Conservation (phyloP, 2,329 filamentous ascomycete genomes). For the Curvularia sp. region DNA sequence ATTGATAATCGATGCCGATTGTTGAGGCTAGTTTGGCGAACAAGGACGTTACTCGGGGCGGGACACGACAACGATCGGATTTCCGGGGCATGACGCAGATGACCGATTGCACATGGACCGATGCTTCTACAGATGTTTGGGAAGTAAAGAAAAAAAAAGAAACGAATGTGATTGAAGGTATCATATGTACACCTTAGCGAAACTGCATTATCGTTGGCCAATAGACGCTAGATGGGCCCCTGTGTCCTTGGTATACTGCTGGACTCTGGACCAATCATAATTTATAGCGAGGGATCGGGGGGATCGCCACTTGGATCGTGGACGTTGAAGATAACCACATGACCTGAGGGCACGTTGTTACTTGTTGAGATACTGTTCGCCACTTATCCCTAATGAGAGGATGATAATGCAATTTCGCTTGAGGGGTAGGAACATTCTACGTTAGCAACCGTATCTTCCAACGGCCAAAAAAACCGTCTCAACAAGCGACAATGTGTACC, state of each 20-base stretch:
- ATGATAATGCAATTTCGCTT: too few species aligned
- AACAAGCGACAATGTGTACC: too few species aligned
- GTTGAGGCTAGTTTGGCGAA: constrained; percentile 27
- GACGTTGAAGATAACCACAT: not conserved
- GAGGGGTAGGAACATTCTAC: too few species aligned
- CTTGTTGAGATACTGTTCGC: not conserved
- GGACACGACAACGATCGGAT: not conserved
- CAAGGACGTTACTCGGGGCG: constrained; percentile 16
- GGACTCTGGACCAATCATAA: not conserved
- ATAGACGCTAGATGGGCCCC: not conserved
- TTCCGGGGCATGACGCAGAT: not conserved
- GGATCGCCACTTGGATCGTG: not conserved
- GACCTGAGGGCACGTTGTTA: not conserved
- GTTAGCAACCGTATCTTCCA: too few species aligned
- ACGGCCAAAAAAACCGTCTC: too few species aligned
- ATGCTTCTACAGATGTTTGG: not conserved
- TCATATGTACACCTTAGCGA: not conserved
- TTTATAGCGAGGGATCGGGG: not conserved
- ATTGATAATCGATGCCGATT: constrained; percentile 18
- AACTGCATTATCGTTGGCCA: not conserved
- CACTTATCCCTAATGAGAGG: not conserved
- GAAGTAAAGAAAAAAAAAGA: not conserved
- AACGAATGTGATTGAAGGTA: not conserved
- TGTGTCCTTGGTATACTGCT: not conserved
- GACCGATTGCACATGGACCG: not conserved